Evolutionary conservation across 2,329 filamentous ascomycete species (phyloP).

Genomic region (Macrophomina pseudophaseolina): DNA sequence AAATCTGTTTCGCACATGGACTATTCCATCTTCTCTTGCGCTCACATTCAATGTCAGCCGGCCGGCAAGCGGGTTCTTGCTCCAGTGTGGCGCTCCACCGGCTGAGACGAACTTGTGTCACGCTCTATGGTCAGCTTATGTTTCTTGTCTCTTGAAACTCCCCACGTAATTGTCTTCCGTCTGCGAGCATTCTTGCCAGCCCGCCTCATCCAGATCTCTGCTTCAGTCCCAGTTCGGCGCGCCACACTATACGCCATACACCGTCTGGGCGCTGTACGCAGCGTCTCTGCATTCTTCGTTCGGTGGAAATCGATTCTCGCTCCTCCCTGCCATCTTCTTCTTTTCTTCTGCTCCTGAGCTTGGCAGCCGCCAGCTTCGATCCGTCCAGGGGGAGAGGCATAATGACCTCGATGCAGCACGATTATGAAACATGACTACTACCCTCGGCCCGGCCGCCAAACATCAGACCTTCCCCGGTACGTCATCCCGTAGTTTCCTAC

Average conservation of each 20-base stretch:
- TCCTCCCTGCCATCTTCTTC: conserved; percentile 3
- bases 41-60: neutral
- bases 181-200: neutral
- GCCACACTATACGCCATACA: conserved; percentile 13
- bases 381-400: conserved; percentile 14
- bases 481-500: neutral
- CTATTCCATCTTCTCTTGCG: neutral
- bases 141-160: neutral
- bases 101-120: neutral
- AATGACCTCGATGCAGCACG: conserved; percentile 11
- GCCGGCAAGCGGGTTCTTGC: neutral
- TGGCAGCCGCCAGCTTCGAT: neutral
- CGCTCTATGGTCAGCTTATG: neutral
- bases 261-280: neutral
- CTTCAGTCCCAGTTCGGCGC: neutral
- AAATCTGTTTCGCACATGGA: conserved; percentile 15
- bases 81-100: neutral
- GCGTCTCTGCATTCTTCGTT: conserved; percentile 5
- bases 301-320: neutral
- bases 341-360: conserved; percentile 4
- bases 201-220: neutral
- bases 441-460: neutral
- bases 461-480: neutral
- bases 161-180: neutral
- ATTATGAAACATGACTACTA: conserved; percentile 18